phyloP scores from a whole-genome alignment of 805 yeast species.

The Saturnispora mendoncae region DNA sequence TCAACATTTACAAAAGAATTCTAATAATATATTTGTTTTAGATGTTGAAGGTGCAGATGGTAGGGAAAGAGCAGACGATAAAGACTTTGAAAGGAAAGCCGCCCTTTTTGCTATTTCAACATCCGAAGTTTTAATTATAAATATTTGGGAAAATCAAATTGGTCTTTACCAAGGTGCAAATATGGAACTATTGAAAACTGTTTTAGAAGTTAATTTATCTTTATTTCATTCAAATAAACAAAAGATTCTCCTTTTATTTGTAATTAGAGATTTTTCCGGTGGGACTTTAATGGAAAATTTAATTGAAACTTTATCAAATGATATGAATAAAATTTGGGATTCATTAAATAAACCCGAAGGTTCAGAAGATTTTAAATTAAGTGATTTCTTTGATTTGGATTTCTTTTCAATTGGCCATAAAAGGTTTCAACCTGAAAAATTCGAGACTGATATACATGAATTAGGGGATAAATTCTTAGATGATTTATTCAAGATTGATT shows the following conservation, averaged over 20 bases:
- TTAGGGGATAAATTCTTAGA: slow-evolving; percentile 56
- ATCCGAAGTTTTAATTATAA: slow-evolving; percentile 80
- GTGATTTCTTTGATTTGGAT: slow-evolving; percentile 77
- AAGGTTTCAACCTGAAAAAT: slow-evolving; percentile 66
- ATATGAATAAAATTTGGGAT: slow-evolving; percentile 72
- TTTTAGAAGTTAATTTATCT: slow-evolving; percentile 87
- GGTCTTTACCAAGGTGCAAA: slow-evolving; percentile 97
- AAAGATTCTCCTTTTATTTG: slow-evolving; percentile 67
- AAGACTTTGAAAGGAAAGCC: slow-evolving; percentile 94
- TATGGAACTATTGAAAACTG: slow-evolving; percentile 90
- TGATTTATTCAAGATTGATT: slow-evolving; percentile 53
- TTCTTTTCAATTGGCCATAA: slow-evolving; percentile 83
- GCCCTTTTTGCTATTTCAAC: slow-evolving; percentile 92
- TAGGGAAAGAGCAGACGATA: slow-evolving; percentile 95
- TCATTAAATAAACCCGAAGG: slow-evolving; percentile 65
- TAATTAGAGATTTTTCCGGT: slow-evolving; percentile 87
- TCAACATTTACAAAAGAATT: slow-evolving; percentile 6
- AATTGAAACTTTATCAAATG: slow-evolving; percentile 57
- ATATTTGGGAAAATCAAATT: slow-evolving; percentile 95
- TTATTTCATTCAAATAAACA: slow-evolving; percentile 59
- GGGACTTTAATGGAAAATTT: slow-evolving; percentile 72
- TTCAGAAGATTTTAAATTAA: slow-evolving; percentile 43
- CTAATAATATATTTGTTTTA: slow-evolving; percentile 55
- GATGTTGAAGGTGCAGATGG: slow-evolving; percentile 99
- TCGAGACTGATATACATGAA: slow-evolving; percentile 46